These are phyloP conservation scores for Zalaria obscura DNA, from an alignment of 2,329 filamentous ascomycete species.

Conservation along the genomic window DNA sequence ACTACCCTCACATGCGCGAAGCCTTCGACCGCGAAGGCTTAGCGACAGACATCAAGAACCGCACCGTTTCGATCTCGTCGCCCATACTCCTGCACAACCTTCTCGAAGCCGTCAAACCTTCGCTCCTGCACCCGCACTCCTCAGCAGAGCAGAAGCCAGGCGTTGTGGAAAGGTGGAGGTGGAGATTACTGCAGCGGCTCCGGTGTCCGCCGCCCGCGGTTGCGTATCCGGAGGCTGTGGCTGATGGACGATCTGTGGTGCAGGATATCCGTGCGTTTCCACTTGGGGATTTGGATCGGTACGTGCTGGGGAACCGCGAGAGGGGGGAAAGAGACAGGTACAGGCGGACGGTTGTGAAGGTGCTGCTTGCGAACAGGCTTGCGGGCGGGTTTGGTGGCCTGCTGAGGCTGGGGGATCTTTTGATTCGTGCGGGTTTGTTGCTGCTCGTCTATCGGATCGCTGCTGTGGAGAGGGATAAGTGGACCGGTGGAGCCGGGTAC, in stretches of 20 bases:
- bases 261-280: slow-evolving; percentile 23
- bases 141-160: neutral
- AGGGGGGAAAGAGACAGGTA: slow-evolving; percentile 16
- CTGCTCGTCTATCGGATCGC: no score
- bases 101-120: slow-evolving; percentile 10
- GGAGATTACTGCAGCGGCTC: slow-evolving; percentile 21
- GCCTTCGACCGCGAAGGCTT: slow-evolving; percentile 46
- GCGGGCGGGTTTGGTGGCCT: slow-evolving; percentile 4
- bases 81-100: slow-evolving; percentile 36
- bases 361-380: slow-evolving; percentile 27
- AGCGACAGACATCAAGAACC: slow-evolving; percentile 37
- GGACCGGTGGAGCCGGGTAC: no score
- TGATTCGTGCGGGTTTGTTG: neutral
- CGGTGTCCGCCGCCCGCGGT: slow-evolving; percentile 25
- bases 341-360: slow-evolving; percentile 21
- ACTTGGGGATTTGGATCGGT: slow-evolving; percentile 25
- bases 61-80: slow-evolving; percentile 43
- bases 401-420: slow-evolving; percentile 1
- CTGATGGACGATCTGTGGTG: slow-evolving; percentile 4
- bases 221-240: slow-evolving; percentile 18
- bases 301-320: slow-evolving; percentile 12
- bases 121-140: neutral
- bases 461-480: no score
- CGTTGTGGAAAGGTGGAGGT: slow-evolving; percentile 12
- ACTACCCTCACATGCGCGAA: slow-evolving; percentile 48